phyloP scores from a whole-genome alignment of 805 yeast species.

The Barnettozyma sp. region DNA sequence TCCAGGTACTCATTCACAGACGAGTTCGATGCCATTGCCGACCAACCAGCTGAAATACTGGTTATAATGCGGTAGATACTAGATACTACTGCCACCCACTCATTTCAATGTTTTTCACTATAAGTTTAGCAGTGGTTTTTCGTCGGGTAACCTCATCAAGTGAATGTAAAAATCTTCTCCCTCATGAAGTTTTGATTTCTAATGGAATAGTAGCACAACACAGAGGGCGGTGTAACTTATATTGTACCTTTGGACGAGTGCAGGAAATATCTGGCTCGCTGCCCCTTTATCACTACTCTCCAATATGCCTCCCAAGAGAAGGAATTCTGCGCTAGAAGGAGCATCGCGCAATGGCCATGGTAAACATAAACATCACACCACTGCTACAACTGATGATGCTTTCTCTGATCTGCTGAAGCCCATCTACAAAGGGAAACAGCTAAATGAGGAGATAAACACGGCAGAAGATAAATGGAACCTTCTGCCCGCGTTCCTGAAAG shows the following conservation, averaged over 20 bases:
- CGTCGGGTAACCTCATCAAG: constrained; percentile 16
- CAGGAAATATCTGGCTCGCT: no score
- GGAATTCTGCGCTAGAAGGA: constrained; percentile 14
- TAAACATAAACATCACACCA: constrained; percentile 18
- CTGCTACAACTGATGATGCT: constrained; percentile 45
- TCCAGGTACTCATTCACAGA: constrained; percentile 85
- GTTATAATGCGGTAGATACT: no score
- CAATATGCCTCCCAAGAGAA: constrained; percentile 22
- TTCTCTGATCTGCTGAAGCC: constrained; percentile 77
- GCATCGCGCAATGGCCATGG: constrained; percentile 10
- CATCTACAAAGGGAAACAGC: constrained; percentile 73
- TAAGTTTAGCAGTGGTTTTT: no score
- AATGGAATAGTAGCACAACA: no score
- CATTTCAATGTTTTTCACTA: no score
- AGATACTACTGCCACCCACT: no score
- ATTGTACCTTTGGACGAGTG: no score
- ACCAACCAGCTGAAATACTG: no score
- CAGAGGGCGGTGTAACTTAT: no score
- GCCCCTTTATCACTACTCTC: no score
- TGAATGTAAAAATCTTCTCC: neutral
- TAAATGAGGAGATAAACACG: constrained; percentile 83
- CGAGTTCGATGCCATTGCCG: constrained; percentile 28
- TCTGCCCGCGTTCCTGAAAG: constrained; percentile 90
- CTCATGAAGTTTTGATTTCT: no score
- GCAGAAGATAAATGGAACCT: constrained; percentile 97